These are phyloP conservation scores for Dunaliella sp. DNA, from an alignment of 139 green algal genomes.

Conservation along the genomic window DNA sequence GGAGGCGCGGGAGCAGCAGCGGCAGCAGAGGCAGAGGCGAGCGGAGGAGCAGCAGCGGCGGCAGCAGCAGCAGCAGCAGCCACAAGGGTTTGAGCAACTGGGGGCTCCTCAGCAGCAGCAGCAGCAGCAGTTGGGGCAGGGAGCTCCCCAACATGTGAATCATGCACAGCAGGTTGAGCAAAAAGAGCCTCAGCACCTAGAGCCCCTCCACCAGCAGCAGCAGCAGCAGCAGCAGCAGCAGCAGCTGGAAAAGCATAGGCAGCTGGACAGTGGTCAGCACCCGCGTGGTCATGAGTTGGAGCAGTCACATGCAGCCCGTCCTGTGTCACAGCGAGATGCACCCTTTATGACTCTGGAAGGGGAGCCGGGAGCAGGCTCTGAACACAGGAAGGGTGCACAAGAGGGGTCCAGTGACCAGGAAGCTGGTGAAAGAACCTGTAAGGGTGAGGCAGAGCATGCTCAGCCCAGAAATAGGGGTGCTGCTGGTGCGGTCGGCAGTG, in stretches of 20 bases:
- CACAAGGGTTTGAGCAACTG: neutral
- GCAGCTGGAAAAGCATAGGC: neutral
- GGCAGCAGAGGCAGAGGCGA: neutral
- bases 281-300: neutral
- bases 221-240: neutral
- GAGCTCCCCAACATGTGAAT: neutral
- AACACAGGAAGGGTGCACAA: too few relatives aligned
- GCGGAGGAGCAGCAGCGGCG: neutral
- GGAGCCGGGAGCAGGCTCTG: too few relatives aligned
- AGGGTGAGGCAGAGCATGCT: too few relatives aligned
- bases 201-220: neutral
- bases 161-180: neutral
- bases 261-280: neutral
- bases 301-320: too few relatives aligned
- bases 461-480: too few relatives aligned
- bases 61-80: neutral
- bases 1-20: neutral
- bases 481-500: too few relatives aligned
- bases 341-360: too few relatives aligned
- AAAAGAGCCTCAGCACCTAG: neutral
- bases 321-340: too few relatives aligned
- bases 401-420: too few relatives aligned
- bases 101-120: neutral
- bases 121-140: neutral
- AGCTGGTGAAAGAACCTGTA: too few relatives aligned